Evolutionary conservation across 2,329 filamentous ascomycete genomes (phyloP).

Genomic region (Didymella arachidicola): DNA sequence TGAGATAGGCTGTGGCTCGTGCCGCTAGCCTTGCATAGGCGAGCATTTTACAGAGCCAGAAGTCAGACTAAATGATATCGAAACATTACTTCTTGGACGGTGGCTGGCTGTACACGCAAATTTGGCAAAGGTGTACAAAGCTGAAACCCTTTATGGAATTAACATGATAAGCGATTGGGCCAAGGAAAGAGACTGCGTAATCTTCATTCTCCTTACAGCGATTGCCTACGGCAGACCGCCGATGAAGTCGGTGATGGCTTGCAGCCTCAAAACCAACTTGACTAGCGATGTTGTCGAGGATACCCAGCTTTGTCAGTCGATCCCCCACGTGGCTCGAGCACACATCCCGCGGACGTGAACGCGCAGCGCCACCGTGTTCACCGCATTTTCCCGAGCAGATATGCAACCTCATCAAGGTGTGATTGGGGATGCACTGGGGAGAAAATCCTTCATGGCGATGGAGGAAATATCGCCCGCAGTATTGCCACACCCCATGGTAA

Average conservation of each 20-base stretch:
- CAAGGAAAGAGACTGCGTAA: neutral
- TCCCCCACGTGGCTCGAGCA: conserved; percentile 22
- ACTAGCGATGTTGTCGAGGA: conserved; percentile 19
- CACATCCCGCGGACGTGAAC: conserved; percentile 18
- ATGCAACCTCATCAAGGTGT: conserved; percentile 6
- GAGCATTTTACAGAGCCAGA: conserved; percentile 10
- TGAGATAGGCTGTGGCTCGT: conserved; percentile 11
- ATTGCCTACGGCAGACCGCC: conserved; percentile 3
- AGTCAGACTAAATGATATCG: conserved; percentile 10
- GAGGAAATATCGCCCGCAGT: conserved; percentile 14
- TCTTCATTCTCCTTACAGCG: conserved; percentile 1
- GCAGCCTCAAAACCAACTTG: conserved; percentile 4
- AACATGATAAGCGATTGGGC: neutral
- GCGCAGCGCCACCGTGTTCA: conserved; percentile 13
- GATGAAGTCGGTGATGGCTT: neutral
- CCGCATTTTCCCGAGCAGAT: conserved; percentile 16
- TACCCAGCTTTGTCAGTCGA: conserved; percentile 23
- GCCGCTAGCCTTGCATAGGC: conserved; percentile 17
- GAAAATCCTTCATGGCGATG: conserved; percentile 10
- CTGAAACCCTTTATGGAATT: neutral
- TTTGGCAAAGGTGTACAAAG: conserved; percentile 2
- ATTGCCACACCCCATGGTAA: conserved; percentile 31
- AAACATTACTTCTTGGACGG: conserved; percentile 8
- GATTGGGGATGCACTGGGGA: conserved; percentile 2
- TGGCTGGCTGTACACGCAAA: conserved; percentile 15